phyloP scores from a whole-genome alignment of 1,284 basidiomycete genomes.

The Puccinia horiana region DNA sequence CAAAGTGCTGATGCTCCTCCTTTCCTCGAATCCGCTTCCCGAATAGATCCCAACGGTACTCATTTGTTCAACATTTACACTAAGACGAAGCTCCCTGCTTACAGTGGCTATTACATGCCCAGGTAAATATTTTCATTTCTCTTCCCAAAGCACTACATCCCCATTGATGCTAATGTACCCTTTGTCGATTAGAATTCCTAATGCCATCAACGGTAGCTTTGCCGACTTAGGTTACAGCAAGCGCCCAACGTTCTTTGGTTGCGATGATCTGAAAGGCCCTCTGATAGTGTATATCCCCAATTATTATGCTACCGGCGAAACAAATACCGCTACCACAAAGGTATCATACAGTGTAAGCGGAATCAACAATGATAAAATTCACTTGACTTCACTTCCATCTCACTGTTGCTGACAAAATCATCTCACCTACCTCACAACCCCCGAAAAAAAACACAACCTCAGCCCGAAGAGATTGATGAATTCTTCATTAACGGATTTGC shows the following conservation, averaged over 20 bases:
- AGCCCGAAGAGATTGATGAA: conserved; percentile 34
- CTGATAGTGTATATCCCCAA: conserved; percentile 46
- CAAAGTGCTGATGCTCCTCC: neutral
- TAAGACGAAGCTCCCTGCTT: conserved; percentile 24
- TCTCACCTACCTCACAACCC: neutral
- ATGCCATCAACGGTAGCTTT: conserved; percentile 42
- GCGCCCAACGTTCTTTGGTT: conserved; percentile 44
- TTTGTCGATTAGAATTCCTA: conserved; percentile 34
- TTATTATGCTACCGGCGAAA: conserved; percentile 35
- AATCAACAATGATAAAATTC: neutral
- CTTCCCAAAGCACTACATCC: neutral
- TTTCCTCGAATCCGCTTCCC: neutral
- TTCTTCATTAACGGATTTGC: conserved; percentile 42
- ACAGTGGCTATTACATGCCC: conserved; percentile 40
- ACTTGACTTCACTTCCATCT: neutral
- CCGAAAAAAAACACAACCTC: no score
- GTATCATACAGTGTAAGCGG: conserved; percentile 26
- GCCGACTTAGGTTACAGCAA: conserved; percentile 25
- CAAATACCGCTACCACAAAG: conserved; percentile 25
- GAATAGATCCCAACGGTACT: conserved; percentile 49
- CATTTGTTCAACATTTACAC: conserved; percentile 26
- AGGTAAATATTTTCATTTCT: neutral
- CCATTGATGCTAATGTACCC: neutral
- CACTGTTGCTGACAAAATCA: neutral
- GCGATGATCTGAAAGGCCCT: conserved; percentile 7